Percentiles rank a stretch among this genome's conserved stretches.
Conservation (phyloP, 495 filamentous ascomycete species). For the Penicillium crystallinum region DNA sequence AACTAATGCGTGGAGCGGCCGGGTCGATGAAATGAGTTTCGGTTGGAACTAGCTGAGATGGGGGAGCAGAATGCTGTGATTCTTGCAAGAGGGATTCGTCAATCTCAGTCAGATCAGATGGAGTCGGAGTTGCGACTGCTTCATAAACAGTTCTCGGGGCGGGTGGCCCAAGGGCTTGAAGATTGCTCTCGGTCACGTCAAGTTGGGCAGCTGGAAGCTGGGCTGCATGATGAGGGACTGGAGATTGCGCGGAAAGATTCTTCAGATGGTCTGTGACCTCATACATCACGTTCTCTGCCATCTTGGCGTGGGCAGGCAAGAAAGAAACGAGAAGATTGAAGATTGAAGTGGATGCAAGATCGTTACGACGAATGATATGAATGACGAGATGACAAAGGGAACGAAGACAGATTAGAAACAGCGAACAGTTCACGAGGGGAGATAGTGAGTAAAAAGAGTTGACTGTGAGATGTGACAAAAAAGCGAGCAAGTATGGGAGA, state of each 20-base stretch:
- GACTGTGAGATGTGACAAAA: neutral
- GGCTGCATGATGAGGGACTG: neutral
- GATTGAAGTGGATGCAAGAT: neutral
- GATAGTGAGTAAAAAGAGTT: no score
- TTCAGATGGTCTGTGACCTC: neutral
- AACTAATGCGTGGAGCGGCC: neutral
- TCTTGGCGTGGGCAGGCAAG: neutral
- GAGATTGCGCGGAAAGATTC: neutral
- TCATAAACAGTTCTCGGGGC: neutral
- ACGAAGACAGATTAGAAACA: no score
- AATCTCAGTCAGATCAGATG: neutral
- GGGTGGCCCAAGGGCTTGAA: neutral
- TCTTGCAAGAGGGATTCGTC: neutral
- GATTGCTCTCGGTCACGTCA: neutral
- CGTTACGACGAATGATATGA: neutral
- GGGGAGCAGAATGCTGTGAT: neutral
- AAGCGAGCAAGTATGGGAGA: no score
- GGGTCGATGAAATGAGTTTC: neutral
- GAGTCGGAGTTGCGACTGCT: neutral
- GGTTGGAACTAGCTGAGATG: neutral
- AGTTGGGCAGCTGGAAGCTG: neutral
- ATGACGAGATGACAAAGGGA: neutral
- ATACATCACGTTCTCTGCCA: neutral
- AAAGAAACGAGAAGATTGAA: neutral
- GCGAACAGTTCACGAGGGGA: no score